Conservation (phyloP, 2,329 filamentous ascomycete genomes). For the Saccharata proteae region DNA sequence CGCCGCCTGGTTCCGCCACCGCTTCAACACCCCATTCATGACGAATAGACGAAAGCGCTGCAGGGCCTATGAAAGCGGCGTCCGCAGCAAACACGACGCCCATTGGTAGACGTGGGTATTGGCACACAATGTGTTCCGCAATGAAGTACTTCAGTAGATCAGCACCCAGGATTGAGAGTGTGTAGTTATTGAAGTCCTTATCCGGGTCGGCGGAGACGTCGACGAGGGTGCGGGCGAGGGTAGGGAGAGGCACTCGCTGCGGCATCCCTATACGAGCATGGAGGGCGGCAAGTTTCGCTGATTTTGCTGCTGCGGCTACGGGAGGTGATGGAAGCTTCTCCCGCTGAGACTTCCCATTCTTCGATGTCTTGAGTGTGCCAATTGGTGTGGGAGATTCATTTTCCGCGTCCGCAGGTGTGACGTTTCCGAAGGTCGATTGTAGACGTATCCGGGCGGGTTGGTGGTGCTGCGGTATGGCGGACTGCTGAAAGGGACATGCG, state of each 20-base stretch:
- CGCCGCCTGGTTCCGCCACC: conserved; percentile 74
- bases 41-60: conserved; percentile 61
- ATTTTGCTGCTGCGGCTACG: conserved; percentile 52
- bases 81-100: conserved; percentile 76
- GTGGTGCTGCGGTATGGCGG: conserved; percentile 4
- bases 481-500: conserved; percentile 19
- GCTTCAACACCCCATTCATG: conserved; percentile 84
- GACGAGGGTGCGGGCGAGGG: conserved; percentile 74
- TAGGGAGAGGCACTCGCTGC: conserved; percentile 69
- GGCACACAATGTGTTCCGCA: conserved; percentile 75
- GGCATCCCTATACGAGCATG: conserved; percentile 81
- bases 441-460: conserved; percentile 13
- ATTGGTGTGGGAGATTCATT: too few species aligned
- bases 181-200: conserved; percentile 75
- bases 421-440: conserved; percentile 13
- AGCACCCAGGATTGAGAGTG: conserved; percentile 67
- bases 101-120: conserved; percentile 84
- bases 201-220: conserved; percentile 73
- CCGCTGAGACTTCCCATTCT: too few species aligned
- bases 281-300: conserved; percentile 83
- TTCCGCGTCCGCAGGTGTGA: too few species aligned
- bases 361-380: too few species aligned
- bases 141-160: conserved; percentile 82
- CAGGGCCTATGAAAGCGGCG: conserved; percentile 68
- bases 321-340: conserved; percentile 57